Evolutionary conservation across 2,329 filamentous ascomycete genomes (phyloP), one percentile per base, ranked within the genome.

Genomic region (Pseudocercospora eumusae): DNA sequence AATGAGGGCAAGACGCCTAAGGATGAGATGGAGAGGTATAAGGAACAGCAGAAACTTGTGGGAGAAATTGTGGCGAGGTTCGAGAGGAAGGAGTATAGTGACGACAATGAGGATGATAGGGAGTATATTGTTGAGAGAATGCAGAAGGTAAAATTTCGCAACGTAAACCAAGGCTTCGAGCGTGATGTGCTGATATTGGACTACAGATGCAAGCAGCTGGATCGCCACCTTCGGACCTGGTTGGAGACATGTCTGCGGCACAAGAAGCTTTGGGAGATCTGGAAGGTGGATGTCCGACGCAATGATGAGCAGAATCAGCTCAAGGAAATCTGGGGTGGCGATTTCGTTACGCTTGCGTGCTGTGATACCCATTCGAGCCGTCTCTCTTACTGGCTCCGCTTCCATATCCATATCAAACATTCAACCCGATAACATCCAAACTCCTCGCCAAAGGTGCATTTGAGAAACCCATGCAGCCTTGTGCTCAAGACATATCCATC

Each of bases 41-140:
- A 90, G 75, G 86, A 89, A 75, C 95, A 99, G 78, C 87, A 91
- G 73, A 78, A 75, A 15, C 78, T 97, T 52, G 93, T 97, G 1
- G 82, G 81, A 60, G 91, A 97, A 76, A 98, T 99, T 75, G 92
- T 96, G 59, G 82, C 79, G 68, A 91, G 92, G 74, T 99, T 99
- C 73, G 92, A 99, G 76, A 86, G 89, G 75, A 82, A 84, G 59
- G 86, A 83, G 0, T 99, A 96, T 75, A 86, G 86, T 52, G 95
- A 99, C 79, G 85, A 89, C 11, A 93, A 96, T 74, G 79, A 89
- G 13, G 83, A 85, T 50, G 91, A 96, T 77, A 83, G 93, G 65
- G 91, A 96, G 74, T 97, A 92, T 76, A 95, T 99, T 71, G 93
- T 97, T 67, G 93, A 97, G 73, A 88, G 89, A 75, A 99, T 99